Conservation (phyloP, 2,329 filamentous ascomycete species). For the Chaetomium globosum region DNA sequence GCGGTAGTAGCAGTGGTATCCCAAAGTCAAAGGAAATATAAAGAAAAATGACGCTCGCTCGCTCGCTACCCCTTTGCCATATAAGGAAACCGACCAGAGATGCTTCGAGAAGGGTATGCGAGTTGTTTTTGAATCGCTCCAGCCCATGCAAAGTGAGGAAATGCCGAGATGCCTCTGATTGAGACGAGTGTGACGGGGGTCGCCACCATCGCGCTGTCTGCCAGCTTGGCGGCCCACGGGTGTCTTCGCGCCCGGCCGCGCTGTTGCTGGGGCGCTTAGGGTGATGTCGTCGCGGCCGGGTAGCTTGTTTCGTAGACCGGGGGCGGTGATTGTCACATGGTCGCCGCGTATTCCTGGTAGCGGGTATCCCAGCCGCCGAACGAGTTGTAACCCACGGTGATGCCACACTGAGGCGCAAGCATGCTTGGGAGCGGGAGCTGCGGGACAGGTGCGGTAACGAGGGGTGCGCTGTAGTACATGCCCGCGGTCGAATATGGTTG, state of each 20-base stretch:
- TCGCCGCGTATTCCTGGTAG: conserved; percentile 81
- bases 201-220: conserved; percentile 36
- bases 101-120: conserved; percentile 37
- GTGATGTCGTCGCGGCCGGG: conserved; percentile 52
- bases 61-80: conserved; percentile 44
- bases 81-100: conserved; percentile 37
- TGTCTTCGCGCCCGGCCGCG: conserved; percentile 36
- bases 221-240: conserved; percentile 27
- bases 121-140: conserved; percentile 38
- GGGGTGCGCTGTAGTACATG: conserved; percentile 79
- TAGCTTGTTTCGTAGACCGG: conserved; percentile 51
- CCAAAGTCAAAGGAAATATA: conserved; percentile 45
- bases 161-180: conserved; percentile 42
- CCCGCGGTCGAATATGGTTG: conserved; percentile 73
- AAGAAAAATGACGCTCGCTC: conserved; percentile 48
- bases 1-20: conserved; percentile 51
- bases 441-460: conserved; percentile 72
- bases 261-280: conserved; percentile 39
- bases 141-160: conserved; percentile 33
- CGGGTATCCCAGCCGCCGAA: conserved; percentile 81
- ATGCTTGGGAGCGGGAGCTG: conserved; percentile 83
- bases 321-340: conserved; percentile 74
- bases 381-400: conserved; percentile 71
- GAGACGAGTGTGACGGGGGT: conserved; percentile 31
- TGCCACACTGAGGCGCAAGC: conserved; percentile 81